Evolutionary conservation across 495 filamentous ascomycete genomes (phyloP).

Genomic region (Staphylotrichum longicolle): DNA sequence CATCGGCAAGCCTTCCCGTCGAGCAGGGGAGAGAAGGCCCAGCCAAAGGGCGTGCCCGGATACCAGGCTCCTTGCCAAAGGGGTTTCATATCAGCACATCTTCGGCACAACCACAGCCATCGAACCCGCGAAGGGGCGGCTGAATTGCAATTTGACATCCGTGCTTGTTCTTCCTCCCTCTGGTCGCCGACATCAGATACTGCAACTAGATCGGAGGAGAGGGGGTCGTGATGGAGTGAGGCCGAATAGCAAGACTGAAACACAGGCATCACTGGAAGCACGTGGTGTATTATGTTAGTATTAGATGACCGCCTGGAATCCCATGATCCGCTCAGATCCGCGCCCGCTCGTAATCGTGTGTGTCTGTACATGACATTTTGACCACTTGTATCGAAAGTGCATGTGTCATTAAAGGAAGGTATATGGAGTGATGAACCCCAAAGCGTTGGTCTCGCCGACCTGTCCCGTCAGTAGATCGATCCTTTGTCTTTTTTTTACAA

Average conservation of each 20-base stretch:
- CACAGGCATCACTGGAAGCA: neutral
- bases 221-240: too few relatives aligned
- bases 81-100: constrained; percentile 59
- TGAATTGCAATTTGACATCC: constrained; percentile 99
- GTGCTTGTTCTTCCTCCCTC: constrained; percentile 58
- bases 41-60: constrained; percentile 36
- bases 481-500: constrained; percentile 31
- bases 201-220: too few relatives aligned
- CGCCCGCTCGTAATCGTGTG: constrained; percentile 17
- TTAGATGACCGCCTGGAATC: constrained; percentile 1
- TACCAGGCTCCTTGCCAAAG: constrained; percentile 39
- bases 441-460: constrained; percentile 6
- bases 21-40: constrained; percentile 12
- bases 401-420: constrained; percentile 23
- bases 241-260: neutral
- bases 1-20: constrained; percentile 21
- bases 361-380: constrained; percentile 11
- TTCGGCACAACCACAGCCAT: constrained; percentile 95
- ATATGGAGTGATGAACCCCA: constrained; percentile 13
- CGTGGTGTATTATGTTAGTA: constrained; percentile 16
- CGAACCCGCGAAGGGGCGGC: constrained; percentile 38
- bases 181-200: too few relatives aligned
- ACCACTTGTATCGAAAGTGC: neutral
- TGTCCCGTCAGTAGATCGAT: neutral
- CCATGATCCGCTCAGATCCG: constrained; percentile 4